Evolutionary conservation across 306 rosid genomes (phyloP).

Genomic region (Crotalaria pallida): DNA sequence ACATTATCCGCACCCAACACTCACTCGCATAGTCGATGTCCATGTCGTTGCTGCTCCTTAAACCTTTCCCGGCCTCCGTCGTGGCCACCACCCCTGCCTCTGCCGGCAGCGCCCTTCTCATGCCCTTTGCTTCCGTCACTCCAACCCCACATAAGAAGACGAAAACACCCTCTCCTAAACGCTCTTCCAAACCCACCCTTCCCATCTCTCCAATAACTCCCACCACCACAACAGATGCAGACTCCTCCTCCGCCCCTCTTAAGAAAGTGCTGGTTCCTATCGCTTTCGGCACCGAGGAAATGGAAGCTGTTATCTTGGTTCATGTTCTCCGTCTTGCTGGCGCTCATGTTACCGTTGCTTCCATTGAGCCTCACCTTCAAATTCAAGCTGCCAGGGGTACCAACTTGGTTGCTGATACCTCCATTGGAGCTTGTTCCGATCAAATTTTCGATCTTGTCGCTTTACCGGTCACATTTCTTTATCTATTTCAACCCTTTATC

Average conservation of each 20-base stretch:
- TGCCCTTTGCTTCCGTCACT: constrained; percentile 25
- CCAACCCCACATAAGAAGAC: constrained; percentile 15
- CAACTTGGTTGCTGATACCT: constrained; percentile 72
- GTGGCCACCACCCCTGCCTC: constrained; percentile 7
- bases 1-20: not conserved
- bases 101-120: not conserved
- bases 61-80: constrained; percentile 17
- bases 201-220: constrained; percentile 27
- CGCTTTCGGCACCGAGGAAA: constrained; percentile 90
- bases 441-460: constrained; percentile 78
- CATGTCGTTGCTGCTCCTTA: constrained; percentile 29
- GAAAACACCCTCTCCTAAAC: constrained; percentile 30
- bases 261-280: constrained; percentile 88
- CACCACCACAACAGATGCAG: not conserved
- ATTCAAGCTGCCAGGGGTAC: constrained; percentile 70
- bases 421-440: constrained; percentile 56
- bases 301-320: constrained; percentile 85
- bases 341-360: constrained; percentile 86
- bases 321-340: constrained; percentile 94
- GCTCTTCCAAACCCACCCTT: constrained; percentile 30
- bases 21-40: not conserved
- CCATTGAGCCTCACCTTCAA: constrained; percentile 77
- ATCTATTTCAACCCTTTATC: not conserved
- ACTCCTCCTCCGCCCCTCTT: constrained; percentile 28
- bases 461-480: constrained; percentile 72